Evolutionary conservation across 129 eudicot genomes (phyloP), one percentile per base, ranked within the genome.

Genomic region (Pulicaria dysenterica): DNA sequence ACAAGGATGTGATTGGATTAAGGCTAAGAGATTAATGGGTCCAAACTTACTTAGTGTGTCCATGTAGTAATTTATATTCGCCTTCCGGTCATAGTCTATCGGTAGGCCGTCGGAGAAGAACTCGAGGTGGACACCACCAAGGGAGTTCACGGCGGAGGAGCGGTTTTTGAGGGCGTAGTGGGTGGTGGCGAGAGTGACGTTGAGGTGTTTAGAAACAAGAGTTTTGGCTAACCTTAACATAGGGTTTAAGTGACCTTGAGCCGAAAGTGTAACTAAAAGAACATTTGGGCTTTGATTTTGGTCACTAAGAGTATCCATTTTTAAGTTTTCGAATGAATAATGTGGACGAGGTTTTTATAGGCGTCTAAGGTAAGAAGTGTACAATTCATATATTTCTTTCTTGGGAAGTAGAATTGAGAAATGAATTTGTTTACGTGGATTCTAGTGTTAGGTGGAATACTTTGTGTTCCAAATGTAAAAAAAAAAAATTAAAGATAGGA

Each of bases 201-300:
- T 58, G 49, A 85, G 77, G 75, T 82, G 79, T 58, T 85, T 85
- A 58, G 77, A 47, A 15, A 58, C 54, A 14, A 85, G 81, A 69
- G 11, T 70, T 38, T 72, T 75, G n/a, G 68, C 90, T n/a, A 85
- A 74, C 47, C 77, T 71, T 45, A 85, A 78, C 80, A 82, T 85
- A 8, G 90, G 90, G 78, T 85, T 85, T 39, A 85, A 43, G 77
- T 82, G 90, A 36, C 90, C 86, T 75, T 78, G 82, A 15, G 90
- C 77, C 4, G 80, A 36, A 66, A 85, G 73, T 13, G 86, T 73
- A 5, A 85, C 90, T 58, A 85, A 62, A 59, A 85, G 82, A 12
- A 82, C 78, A 15, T 76, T 61, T 10, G 34, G 78, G 12, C 46
- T 51, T 43, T 77, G 67, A 5, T 73, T 80, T 53, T 48, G 64